Evolutionary conservation across 1,139 yeast species (phyloP), one percentile per base, ranked within the genome.

Genomic region (Kurtzmaniella quercitrusa): DNA sequence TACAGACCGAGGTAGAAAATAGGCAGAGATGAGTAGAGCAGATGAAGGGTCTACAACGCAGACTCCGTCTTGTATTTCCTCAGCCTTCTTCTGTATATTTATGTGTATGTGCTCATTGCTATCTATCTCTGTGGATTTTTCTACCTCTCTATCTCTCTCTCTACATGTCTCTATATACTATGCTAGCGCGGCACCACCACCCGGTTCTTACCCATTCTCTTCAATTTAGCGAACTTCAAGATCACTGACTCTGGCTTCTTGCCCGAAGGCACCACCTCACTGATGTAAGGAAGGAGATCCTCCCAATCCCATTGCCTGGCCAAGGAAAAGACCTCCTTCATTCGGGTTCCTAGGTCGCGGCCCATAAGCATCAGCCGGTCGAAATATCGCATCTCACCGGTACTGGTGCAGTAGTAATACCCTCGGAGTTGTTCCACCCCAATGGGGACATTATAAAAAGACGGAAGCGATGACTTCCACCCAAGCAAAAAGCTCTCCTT

Each of bases 181-280:
- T 3, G 8, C 17, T 48, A 59, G 37, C 62, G 47, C n/a, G 55
- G 56, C 47, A 52, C 46, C 10, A 60, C 60, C 9, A 56, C 39
- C 41, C 52, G 55, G 45, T 54, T 60, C 52, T 74, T 77, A 1
- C 85, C 87, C 10, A 74, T 62, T 40, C 75, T 74, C 57, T 76
- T 81, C 62, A 82, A 82, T 51, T 79, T 77, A 2, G 94, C 95
- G 60, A 71, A 85, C 61, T 90, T 90, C 71, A 89, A 71, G 15
- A 89, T 73, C 50, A 87, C 78, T 42, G 78, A 75, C 44, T 89
- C 96, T 10, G 79, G 63, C 58, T 85, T 86, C 47, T 81, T 63
- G 1, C 77, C 77, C 34, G 72, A 66, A 2, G 75, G 74, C 46
- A 84, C 77, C 44, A 81, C 67, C 19, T 78, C 81, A 24, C 64